Evolutionary conservation across 805 yeast species (phyloP).

Genomic region (Ogataea pilisensis): DNA sequence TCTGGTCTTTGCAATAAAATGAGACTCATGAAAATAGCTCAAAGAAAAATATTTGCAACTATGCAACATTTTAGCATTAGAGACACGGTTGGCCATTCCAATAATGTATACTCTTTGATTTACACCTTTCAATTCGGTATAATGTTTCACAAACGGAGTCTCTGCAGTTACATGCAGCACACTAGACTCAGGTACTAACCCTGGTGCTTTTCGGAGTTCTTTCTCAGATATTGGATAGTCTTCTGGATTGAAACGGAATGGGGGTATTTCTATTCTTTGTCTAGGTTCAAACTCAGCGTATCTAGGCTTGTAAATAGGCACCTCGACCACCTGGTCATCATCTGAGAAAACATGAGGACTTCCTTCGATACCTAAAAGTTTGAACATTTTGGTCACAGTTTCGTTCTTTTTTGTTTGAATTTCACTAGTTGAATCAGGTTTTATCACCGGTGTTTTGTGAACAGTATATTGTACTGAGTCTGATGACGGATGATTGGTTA

Average conservation of each 20-base stretch:
- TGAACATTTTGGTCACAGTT: background rate
- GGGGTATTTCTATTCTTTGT: background rate
- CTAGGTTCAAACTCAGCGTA: too few relatives aligned
- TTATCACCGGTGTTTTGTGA: background rate
- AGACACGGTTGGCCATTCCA: slow-evolving; percentile 6
- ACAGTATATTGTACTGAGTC: background rate
- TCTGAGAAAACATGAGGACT: background rate
- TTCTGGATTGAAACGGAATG: slow-evolving; percentile 3
- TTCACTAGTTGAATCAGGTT: background rate
- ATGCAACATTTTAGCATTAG: slow-evolving; percentile 9
- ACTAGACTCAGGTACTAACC: slow-evolving; percentile 13
- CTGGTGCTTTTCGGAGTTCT: slow-evolving; percentile 14
- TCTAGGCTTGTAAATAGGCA: background rate
- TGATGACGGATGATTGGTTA: background rate
- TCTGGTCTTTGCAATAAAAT: slow-evolving; percentile 24
- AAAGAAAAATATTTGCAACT: slow-evolving; percentile 22
- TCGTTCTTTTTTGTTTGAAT: background rate
- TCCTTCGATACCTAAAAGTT: background rate
- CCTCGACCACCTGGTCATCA: background rate
- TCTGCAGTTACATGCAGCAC: slow-evolving; percentile 8
- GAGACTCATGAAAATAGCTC: slow-evolving; percentile 19
- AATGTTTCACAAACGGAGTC: slow-evolving; percentile 11
- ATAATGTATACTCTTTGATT: slow-evolving; percentile 16
- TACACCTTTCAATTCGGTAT: slow-evolving; percentile 21
- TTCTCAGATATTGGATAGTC: slow-evolving; percentile 4